These are phyloP conservation scores for Xylariaceae sp. DNA, from an alignment of 2,329 filamentous ascomycete species.

Conservation along the genomic window DNA sequence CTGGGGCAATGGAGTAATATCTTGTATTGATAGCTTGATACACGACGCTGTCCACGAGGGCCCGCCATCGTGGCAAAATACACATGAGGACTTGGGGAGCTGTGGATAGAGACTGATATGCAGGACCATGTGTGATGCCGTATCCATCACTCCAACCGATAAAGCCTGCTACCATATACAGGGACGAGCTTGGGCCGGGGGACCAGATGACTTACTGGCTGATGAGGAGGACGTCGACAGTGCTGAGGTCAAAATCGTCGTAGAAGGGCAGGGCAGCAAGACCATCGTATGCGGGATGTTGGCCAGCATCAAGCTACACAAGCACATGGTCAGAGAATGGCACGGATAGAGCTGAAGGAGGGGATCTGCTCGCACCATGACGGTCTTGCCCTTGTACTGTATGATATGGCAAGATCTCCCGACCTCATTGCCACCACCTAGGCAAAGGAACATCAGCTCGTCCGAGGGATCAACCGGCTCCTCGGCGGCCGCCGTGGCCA, in stretches of 20 bases:
- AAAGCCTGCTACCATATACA: slow-evolving; percentile 14
- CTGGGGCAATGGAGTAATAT: slow-evolving; percentile 24
- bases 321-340: too few species aligned
- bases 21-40: slow-evolving; percentile 38
- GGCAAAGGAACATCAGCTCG: slow-evolving; percentile 86
- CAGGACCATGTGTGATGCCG: too few species aligned
- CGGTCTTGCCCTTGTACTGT: slow-evolving; percentile 98
- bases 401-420: slow-evolving; percentile 96
- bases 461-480: slow-evolving; percentile 90
- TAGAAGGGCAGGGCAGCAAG: slow-evolving; percentile 92
- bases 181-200: slow-evolving; percentile 10
- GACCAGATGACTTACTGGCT: slow-evolving; percentile 82
- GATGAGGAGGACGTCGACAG: slow-evolving; percentile 91
- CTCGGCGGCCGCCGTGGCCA: slow-evolving; percentile 60
- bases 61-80: too few species aligned
- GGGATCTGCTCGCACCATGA: slow-evolving; percentile 67
- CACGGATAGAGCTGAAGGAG: too few species aligned
- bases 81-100: too few species aligned
- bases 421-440: slow-evolving; percentile 95
- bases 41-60: too few species aligned
- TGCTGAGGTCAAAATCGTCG: slow-evolving; percentile 96
- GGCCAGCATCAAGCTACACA: slow-evolving; percentile 91
- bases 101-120: too few species aligned
- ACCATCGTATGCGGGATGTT: slow-evolving; percentile 94
- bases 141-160: slow-evolving; percentile 17